Base-by-base conservation (phyloP, 352 stramenopile genomes). In the Discostella stelligera region DNA sequence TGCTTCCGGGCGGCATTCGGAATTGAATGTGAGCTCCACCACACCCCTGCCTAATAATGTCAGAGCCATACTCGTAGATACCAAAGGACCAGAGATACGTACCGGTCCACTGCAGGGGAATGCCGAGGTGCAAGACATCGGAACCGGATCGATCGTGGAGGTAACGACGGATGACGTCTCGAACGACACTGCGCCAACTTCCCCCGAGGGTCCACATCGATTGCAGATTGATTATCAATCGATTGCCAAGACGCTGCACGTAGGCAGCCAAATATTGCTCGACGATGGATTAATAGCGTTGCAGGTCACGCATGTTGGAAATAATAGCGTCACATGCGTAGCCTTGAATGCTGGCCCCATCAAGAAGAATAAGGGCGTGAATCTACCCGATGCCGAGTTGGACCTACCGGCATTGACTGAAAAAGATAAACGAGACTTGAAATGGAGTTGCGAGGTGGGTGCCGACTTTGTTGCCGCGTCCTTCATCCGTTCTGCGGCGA, bases 381-480 rank as follows among this genome's bases (percentile, higher is more conserved):
- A 98, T 86, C 87, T 98, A 18, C 95, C 95, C 0, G 93, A 93
- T 5, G 83, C 96, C 49, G 93, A 96, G 48, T 88, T 98, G 11
- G 93, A 98, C 68, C 84, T 98, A 25, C 95, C 95, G 0, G 94
- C 95, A 13, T 79, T 98, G 7, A 97, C 95, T 0, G 92, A 95
- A 6, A 98, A 98, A 83, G 96, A 98, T 88, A 96, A 95, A 79
- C 65, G 89, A 32, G 96, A 98, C 83, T 74, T 98, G 16, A 93
- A 96, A 53, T 98, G 95, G 87, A 93, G 93, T 30, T 93, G 96
- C 7, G 46, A 95, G 77, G 83, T 95, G 3, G 95, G 96, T 71
- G 93, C 97, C 13, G 96, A 98, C 78, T 98, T 96, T 71, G 96
- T 98, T 65, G 95, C 95, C 0, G 94, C 95, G 11, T 97, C 93